Evolutionary conservation across 2,329 filamentous ascomycete species (phyloP).

Genomic region (Alternaria triticimaculans): DNA sequence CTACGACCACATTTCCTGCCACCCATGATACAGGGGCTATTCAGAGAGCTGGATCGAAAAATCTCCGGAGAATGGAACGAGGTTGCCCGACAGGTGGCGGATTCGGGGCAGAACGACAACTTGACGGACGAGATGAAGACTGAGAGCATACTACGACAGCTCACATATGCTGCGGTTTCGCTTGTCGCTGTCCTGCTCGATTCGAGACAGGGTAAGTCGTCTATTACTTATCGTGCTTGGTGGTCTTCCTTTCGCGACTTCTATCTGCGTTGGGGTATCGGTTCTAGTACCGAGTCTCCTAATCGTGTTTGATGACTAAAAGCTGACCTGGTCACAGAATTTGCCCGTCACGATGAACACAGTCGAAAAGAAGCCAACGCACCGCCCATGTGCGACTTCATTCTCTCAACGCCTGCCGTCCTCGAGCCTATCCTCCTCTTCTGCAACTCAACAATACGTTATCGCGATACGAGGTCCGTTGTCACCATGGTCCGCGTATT

Average conservation of each 20-base stretch:
- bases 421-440: conserved; percentile 91
- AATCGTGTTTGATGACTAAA: not conserved
- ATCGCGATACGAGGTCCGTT: conserved; percentile 89
- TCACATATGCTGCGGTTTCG: conserved; percentile 90
- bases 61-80: conserved; percentile 86
- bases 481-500: conserved; percentile 86
- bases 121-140: conserved; percentile 97
- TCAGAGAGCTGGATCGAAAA: conserved; percentile 85
- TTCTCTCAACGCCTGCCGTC: conserved; percentile 76
- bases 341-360: conserved; percentile 39
- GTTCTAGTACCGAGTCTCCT: not conserved
- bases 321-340: conserved; percentile 26
- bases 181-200: conserved; percentile 91
- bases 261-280: not conserved
- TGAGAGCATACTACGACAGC: conserved; percentile 90
- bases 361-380: conserved; percentile 51
- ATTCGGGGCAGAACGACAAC: conserved; percentile 73
- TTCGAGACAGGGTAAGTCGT: conserved; percentile 55
- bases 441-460: conserved; percentile 86
- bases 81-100: conserved; percentile 63
- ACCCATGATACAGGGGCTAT: conserved; percentile 80
- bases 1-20: conserved; percentile 82
- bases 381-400: conserved; percentile 78
- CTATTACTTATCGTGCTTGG: not conserved
- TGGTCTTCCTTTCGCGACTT: not conserved